Evolutionary conservation across 352 stramenopile species (phyloP), one percentile per base, ranked within the genome.

Genomic region (Phytophthora tentaculata): DNA sequence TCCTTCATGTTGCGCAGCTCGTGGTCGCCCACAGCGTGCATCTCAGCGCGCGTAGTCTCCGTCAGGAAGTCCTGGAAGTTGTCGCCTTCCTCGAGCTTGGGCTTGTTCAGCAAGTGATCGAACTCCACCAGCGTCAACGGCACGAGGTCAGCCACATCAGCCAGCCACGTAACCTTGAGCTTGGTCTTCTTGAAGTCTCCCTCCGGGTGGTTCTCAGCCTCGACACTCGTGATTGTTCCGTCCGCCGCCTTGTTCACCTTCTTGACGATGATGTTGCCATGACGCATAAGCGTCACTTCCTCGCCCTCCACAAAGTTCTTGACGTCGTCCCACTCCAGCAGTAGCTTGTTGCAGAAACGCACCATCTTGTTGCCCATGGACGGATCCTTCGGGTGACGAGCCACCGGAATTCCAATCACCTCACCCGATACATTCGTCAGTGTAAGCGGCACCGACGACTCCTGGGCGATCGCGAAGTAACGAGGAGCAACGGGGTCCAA

Each of bases 41-140:
- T 91, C 72, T 97, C 94, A n/a, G 95, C 96, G 41, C 97, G 89
- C 41, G 96, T 99, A 22, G 95, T 90, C 8, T 96, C 90, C 76
- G 98, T 99, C 41, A 99, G 81, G 75, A 97, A 97, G 76, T 99
- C 96, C 56, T 98, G 83, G 74, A 99, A 99, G 60, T 99, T 91
- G 68, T 99, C 97, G 35, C 91, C 94, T 54, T 99, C 98, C 74
- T 99, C 98, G 26, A 99, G 86, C 77, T 99, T 99, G 32, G 97
- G 89, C 86, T 99, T 99, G 32, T 91, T 98, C 16, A 99, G 94
- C 51, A 99, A 79, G 79, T 99, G 96, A 75, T 99, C 98, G 75
- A 99, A 99, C 82, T 99, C 98, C 43, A 98, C 94, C 8, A 99
- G 79, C 67, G 88, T 86, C 14, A 96, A 86, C 26, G 90, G 87